phyloP scores from a whole-genome alignment of 2,329 filamentous ascomycete genomes.

The Cordyceps militaris region DNA sequence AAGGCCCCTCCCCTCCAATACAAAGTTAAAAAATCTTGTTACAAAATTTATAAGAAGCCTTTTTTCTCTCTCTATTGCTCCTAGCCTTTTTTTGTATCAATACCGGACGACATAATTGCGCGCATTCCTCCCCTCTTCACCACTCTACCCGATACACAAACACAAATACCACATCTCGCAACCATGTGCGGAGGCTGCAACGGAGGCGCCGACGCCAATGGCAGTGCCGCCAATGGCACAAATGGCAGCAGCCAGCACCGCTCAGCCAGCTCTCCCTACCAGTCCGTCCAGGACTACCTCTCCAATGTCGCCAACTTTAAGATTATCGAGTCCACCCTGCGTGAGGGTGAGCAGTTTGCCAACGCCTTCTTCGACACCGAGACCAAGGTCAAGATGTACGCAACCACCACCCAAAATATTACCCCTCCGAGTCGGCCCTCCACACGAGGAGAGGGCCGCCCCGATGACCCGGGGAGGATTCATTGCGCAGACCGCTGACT shows the following conservation, averaged over 20 bases:
- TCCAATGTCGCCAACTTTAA: constrained; percentile 26
- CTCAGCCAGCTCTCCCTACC: constrained; percentile 41
- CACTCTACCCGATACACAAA: background rate
- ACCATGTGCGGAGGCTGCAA: background rate
- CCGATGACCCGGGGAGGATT: background rate
- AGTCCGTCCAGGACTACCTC: constrained; percentile 68
- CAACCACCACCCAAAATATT: background rate
- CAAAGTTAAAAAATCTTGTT: background rate
- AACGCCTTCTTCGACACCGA: constrained; percentile 67
- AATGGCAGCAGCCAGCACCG: background rate
- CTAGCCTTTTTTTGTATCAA: background rate
- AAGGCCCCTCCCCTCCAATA: background rate
- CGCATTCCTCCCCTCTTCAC: background rate
- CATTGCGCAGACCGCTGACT: constrained; percentile 10
- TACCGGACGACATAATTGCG: background rate
- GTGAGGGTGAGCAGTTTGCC: constrained; percentile 72
- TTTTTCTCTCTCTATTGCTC: background rate
- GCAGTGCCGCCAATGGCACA: background rate
- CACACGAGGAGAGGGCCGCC: too few species aligned
- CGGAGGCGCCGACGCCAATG: background rate
- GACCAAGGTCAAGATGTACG: constrained; percentile 8
- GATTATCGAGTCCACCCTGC: constrained; percentile 58
- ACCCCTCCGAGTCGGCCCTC: background rate
- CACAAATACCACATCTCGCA: background rate
- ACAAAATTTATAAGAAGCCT: background rate